Evolutionary conservation across 345 rosid species (phyloP).

Genomic region (Eucalyptus pumila): DNA sequence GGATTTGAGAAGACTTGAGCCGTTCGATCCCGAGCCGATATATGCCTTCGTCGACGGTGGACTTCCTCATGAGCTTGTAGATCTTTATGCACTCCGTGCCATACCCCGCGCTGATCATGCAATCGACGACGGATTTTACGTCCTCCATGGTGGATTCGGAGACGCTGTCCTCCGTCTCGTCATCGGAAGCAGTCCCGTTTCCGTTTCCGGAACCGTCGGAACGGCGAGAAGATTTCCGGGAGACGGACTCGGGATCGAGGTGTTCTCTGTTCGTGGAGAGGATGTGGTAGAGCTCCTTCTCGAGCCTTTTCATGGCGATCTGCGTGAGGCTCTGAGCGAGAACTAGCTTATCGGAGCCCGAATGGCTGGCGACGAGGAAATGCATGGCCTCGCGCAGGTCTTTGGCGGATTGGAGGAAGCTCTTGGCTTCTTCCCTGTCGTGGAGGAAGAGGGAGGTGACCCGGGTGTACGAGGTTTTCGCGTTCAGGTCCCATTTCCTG

Average conservation of each 20-base stretch:
- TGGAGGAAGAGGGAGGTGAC: constrained; percentile 20
- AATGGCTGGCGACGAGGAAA: constrained; percentile 16
- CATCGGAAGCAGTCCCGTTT: neutral
- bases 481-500: constrained; percentile 39
- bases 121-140: constrained; percentile 20
- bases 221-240: neutral
- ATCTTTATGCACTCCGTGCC: constrained; percentile 16
- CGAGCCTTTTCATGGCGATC: constrained; percentile 7
- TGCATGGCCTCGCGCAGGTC: constrained; percentile 52
- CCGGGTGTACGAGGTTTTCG: constrained; percentile 12
- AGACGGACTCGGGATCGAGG: neutral
- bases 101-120: constrained; percentile 28
- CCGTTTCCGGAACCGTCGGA: neutral
- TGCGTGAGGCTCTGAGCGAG: constrained; percentile 16
- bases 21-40: constrained; percentile 12
- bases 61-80: constrained; percentile 16
- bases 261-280: neutral
- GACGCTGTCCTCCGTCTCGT: neutral
- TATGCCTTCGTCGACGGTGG: constrained; percentile 20
- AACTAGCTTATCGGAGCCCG: constrained; percentile 31
- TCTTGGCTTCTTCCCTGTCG: constrained; percentile 34
- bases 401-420: constrained; percentile 22
- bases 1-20: constrained; percentile 5
- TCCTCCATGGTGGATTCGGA: neutral
- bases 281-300: constrained; percentile 6